Evolutionary conservation across 257 asterid species (phyloP).

Genomic region (Fraxinus anomala): DNA sequence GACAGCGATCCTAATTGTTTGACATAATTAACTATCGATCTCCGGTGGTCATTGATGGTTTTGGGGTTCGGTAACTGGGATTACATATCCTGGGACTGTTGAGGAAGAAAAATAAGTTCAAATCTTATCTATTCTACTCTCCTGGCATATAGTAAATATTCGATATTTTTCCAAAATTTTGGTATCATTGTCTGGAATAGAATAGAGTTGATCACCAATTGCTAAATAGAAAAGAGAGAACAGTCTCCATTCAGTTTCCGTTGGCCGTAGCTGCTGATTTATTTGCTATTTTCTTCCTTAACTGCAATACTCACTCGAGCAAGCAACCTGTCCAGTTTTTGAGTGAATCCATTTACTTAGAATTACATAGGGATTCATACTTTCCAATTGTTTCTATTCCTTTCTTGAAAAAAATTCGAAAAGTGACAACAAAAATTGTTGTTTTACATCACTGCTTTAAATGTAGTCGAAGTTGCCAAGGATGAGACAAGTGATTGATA

Average conservation of each 20-base stretch:
- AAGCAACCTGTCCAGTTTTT: too few relatives aligned
- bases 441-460: too few relatives aligned
- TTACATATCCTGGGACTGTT: background rate
- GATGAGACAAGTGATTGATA: too few relatives aligned
- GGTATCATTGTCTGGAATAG: background rate
- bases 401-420: too few relatives aligned
- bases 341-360: too few relatives aligned
- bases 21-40: slow-evolving; percentile 30
- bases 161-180: background rate
- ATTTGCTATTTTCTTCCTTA: too few relatives aligned
- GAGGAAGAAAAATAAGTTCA: background rate
- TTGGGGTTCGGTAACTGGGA: background rate
- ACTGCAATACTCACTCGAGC: too few relatives aligned
- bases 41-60: slow-evolving; percentile 2
- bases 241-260: background rate
- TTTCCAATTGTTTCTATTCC: too few relatives aligned
- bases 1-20: slow-evolving; percentile 62
- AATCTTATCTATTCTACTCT: background rate
- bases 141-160: background rate
- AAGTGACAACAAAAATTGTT: too few relatives aligned
- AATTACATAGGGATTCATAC: too few relatives aligned
- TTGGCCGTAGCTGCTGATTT: background rate
- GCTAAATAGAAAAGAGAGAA: background rate
- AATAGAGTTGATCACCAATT: background rate
- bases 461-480: too few relatives aligned